Evolutionary conservation across 306 rosid genomes (phyloP), one percentile per base, ranked within the genome.

Genomic region (Pachyrhizus erosus): DNA sequence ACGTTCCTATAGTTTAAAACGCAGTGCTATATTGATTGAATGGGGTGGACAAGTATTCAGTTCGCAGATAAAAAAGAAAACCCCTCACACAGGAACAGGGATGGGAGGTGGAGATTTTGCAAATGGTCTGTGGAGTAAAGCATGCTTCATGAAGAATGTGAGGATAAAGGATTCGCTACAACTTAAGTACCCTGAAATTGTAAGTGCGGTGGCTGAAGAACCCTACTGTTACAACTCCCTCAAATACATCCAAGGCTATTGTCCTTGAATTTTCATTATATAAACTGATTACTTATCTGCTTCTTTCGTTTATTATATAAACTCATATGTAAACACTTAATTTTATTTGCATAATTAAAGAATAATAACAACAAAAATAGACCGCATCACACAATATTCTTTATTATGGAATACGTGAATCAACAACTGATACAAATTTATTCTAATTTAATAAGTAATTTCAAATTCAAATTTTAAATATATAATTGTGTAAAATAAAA

Each of bases 41-140:
- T 90, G 94, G 97, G 98, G 95, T 3, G 95, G 97, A 3, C 88
- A 90, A 67, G 94, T 94, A 23, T 88, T 33, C 26, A 90, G 95
- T 79, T 1, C 84, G 3, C 37, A 57, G 8, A 31, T 92, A 0
- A 86, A 73, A 77, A 13, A 37, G 17, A 1, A 12, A 34, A n/a
- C 0, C 0, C 97, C 97, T 5, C 98, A 91, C 86, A 91, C 96
- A 0, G 45, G 33, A 23, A 94, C 97, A 5, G 84, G 4, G 2
- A 92, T 92, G 97, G 96, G 96, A 5, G 92, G 97, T 51, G 96
- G 97, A 4, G 48, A 76, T 0, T 79, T 20, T 4, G 87, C 95
- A 0, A 2, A 12, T 6, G 45, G 20, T 2, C 23, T 9, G 3
- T 8, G 3, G 2, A 83, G 79, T 2, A 0, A 15, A 0, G 88